Conservation (phyloP, 108 stramenopile genomes). For the Phaeodactylum tricornutum region DNA sequence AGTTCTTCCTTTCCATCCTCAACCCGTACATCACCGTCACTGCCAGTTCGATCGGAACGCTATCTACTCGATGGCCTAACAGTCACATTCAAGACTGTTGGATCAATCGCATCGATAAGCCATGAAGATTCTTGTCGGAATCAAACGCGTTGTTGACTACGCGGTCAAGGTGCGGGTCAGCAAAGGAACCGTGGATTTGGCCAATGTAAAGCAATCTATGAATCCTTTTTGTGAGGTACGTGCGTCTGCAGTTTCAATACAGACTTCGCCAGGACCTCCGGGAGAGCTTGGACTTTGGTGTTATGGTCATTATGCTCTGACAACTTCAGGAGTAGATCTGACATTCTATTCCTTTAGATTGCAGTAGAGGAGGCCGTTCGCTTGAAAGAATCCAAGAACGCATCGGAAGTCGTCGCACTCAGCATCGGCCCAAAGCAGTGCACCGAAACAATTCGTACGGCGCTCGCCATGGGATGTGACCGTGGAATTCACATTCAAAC, state of each 20-base stretch:
- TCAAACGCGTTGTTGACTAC: slow-evolving; percentile 97
- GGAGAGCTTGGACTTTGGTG: too few species aligned
- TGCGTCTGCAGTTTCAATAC: too few species aligned
- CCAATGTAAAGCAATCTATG: slow-evolving; percentile 98
- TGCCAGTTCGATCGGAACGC: too few species aligned
- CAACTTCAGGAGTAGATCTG: too few species aligned
- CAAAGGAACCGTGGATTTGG: slow-evolving; percentile 89
- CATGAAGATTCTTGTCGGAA: slow-evolving; percentile 92
- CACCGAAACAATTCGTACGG: slow-evolving; percentile 90
- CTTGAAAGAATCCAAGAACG: slow-evolving; percentile 84
- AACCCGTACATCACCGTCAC: too few species aligned
- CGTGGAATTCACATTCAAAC: slow-evolving; percentile 91
- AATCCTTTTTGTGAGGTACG: slow-evolving; percentile 97
- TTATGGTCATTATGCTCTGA: too few species aligned
- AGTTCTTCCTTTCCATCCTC: too few species aligned
- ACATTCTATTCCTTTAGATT: too few species aligned
- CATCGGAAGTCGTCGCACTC: slow-evolving; percentile 89
- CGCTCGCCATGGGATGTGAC: slow-evolving; percentile 84
- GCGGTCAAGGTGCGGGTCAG: slow-evolving; percentile 98
- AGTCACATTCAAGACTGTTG: too few species aligned
- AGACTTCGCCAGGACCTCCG: too few species aligned
- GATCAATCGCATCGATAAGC: too few species aligned
- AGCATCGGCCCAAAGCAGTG: slow-evolving; percentile 97
- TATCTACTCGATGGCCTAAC: too few species aligned
- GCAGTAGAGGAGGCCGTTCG: slow-evolving; percentile 96